Evolutionary conservation across 306 rosid genomes (phyloP).

Genomic region (Mimosa pudica): DNA sequence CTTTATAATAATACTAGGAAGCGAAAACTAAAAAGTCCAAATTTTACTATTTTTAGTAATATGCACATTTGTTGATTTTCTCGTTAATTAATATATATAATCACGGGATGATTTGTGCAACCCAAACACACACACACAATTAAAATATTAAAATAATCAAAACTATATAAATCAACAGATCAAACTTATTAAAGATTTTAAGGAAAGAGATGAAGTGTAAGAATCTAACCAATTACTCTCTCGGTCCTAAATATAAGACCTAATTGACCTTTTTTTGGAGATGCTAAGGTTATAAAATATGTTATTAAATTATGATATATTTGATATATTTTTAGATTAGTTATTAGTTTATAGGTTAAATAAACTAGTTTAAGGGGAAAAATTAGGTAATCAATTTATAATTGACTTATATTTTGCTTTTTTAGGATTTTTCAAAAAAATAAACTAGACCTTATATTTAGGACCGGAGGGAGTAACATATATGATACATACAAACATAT

Average conservation of each 20-base stretch:
- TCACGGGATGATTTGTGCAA: background rate
- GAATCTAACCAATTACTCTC: background rate
- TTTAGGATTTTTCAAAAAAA: too few species aligned
- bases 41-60: background rate
- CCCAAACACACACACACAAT: background rate
- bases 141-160: background rate
- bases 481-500: background rate
- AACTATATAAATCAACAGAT: background rate
- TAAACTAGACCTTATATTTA: too few species aligned
- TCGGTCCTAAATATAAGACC: too few species aligned
- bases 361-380: too few species aligned
- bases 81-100: background rate
- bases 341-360: too few species aligned
- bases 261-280: too few species aligned
- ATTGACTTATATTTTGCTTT: too few species aligned
- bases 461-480: too few species aligned
- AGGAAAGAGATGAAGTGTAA: background rate
- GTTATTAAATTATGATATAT: too few species aligned
- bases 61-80: background rate
- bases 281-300: too few species aligned
- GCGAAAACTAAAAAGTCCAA: background rate
- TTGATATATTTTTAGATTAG: too few species aligned
- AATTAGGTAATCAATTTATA: too few species aligned
- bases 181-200: background rate
- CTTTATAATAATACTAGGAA: background rate